These are phyloP conservation scores for Diaporthe citri DNA, from an alignment of 2,329 filamentous ascomycete species.

Conservation along the genomic window DNA sequence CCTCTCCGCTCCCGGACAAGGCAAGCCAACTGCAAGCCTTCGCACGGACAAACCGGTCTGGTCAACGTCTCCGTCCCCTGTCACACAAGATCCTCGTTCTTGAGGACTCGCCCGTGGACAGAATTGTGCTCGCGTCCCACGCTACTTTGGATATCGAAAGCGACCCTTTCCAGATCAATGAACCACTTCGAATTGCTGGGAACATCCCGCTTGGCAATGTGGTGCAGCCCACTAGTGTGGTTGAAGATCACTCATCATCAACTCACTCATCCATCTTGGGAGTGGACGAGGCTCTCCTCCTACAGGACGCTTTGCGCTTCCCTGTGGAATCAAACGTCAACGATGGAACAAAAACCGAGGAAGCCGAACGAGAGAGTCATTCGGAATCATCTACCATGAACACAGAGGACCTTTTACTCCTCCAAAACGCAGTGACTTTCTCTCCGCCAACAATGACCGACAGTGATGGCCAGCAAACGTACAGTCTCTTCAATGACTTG, in stretches of 20 bases:
- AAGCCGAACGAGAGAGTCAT: background rate
- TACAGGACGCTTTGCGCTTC: background rate
- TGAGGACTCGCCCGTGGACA: background rate
- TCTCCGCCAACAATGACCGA: fast-evolving
- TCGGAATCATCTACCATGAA: background rate
- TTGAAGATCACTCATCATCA: background rate
- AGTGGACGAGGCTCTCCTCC: background rate
- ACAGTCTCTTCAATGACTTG: background rate
- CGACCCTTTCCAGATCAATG: background rate
- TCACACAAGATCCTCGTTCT: conserved; percentile 18
- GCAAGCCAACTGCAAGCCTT: conserved; percentile 29
- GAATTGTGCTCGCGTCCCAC: background rate
- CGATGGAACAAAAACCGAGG: background rate
- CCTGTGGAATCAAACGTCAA: background rate
- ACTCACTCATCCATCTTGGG: background rate
- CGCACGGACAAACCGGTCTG: conserved; percentile 31
- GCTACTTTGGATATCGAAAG: background rate
- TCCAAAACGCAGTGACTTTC: background rate
- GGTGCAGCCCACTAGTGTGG: background rate
- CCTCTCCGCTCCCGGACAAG: conserved; percentile 10
- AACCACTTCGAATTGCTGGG: background rate
- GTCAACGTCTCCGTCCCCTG: background rate
- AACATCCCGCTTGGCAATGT: background rate
- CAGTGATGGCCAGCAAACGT: too few relatives aligned
- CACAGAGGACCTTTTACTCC: background rate